Base-by-base conservation (phyloP, 2,329 filamentous ascomycete genomes). In the Penicillium frequentans region DNA sequence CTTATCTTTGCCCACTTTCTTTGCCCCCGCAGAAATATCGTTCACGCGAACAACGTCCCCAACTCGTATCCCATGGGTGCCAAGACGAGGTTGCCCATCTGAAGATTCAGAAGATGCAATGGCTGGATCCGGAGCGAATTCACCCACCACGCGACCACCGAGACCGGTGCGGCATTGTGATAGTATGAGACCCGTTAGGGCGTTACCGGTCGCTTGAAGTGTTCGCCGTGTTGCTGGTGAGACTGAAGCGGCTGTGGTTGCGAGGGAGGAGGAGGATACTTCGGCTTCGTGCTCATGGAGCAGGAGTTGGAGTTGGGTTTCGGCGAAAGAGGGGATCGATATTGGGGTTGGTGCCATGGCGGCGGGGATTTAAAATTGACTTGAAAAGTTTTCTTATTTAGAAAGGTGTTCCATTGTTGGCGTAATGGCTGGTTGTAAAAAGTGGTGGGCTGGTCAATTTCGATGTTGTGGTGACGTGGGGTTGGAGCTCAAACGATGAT, bases 101-200 rank as follows among this genome's bases (percentile, higher is more conserved):
- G 69, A 61, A 2, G 63, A 66, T 5, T 58, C 55, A 11, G 48
- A 24, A 2, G 76, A 74, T 4, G 84, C 81, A 2, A 88, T 83
- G 0, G 91, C 90, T n/a, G 84, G 77, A 68, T 97, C 93, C 1
- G 77, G 74, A 1, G 78, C 79, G 6, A 99, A 85, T 73, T 97
- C 93, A 3, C 97, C 79, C 1, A 99, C 89, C 0, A 90, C 91
- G 62, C 91, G 90, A n/a, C 95, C 95, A 16, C 93, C 95, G 37
- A 97, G 81, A 0, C 95, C 95, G 0, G 95, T 99, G 29, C 93
- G 88, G 70, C 90, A 90, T 19, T 89, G 88, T 11, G 83, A 80
- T 33, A 96, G 79, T 31, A 84, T 78, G 9, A 98, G 84, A 0
- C 75, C 75, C 1, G 73, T 77, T 3, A 77, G 52, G 0, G 75